phyloP scores from a whole-genome alignment of 208 protist species.

The Leishmania martiniquensis region DNA sequence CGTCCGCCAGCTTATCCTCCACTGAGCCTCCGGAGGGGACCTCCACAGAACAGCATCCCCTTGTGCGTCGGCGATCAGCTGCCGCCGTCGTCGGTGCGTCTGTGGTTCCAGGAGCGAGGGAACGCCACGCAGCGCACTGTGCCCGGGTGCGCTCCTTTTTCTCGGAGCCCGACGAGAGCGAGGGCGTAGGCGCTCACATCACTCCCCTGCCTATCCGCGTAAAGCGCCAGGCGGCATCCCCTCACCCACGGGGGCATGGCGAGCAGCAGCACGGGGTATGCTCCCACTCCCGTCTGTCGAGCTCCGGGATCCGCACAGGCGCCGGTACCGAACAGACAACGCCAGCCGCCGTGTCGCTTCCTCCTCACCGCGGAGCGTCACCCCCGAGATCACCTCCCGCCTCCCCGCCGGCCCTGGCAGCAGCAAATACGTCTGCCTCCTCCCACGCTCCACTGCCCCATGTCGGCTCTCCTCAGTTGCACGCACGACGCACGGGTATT shows the following conservation, averaged over 20 bases:
- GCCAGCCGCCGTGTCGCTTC: background rate
- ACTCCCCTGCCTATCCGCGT: slow-evolving; percentile 14
- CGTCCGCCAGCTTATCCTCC: slow-evolving; percentile 15
- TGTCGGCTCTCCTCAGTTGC: background rate
- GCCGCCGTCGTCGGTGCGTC: background rate
- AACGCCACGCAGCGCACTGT: slow-evolving; percentile 13
- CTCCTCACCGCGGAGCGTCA: background rate
- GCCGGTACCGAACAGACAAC: background rate
- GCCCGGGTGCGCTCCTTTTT: slow-evolving; percentile 24
- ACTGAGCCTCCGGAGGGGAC: slow-evolving; percentile 26
- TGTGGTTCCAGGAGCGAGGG: background rate
- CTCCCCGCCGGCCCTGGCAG: background rate
- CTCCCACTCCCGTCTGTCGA: background rate
- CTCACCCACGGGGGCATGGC: background rate
- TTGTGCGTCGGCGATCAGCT: background rate
- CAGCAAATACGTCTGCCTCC: background rate
- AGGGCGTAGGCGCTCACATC: slow-evolving; percentile 15
- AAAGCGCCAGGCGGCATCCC: background rate
- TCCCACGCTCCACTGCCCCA: background rate
- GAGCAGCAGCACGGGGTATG: background rate
- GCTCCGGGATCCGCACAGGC: background rate
- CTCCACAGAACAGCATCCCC: slow-evolving; percentile 29
- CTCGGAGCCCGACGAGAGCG: slow-evolving; percentile 19
- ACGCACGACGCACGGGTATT: slow-evolving; percentile 4
- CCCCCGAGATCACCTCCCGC: background rate